phyloP scores from a whole-genome alignment of 2,329 filamentous ascomycete species.

The Fusarium nurragi region DNA sequence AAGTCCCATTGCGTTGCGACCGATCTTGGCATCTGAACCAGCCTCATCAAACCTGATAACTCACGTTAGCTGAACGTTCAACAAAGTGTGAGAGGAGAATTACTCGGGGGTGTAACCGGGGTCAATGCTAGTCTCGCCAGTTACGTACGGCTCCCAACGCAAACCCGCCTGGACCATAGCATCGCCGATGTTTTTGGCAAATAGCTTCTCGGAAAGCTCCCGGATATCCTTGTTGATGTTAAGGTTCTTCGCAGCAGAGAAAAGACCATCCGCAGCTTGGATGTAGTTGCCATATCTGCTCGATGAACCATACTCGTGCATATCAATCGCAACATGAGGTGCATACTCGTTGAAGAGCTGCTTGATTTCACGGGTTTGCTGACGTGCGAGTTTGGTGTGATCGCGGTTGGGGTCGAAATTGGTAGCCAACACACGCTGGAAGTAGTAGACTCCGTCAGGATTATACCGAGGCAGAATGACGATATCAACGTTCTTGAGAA shows the following conservation, averaged over 20 bases:
- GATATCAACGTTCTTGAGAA: slow-evolving; percentile 45
- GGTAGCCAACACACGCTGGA: slow-evolving; percentile 45
- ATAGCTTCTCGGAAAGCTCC: slow-evolving; percentile 43
- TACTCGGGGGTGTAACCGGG: slow-evolving; percentile 25
- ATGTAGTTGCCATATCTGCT: slow-evolving; percentile 34
- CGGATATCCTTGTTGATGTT: slow-evolving; percentile 48
- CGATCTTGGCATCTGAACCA: slow-evolving; percentile 45
- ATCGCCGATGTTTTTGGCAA: slow-evolving; percentile 42
- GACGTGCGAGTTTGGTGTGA: slow-evolving; percentile 47
- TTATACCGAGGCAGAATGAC: slow-evolving; percentile 48
- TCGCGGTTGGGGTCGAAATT: slow-evolving; percentile 49
- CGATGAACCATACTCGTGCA: slow-evolving; percentile 46
- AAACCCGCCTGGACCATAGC: slow-evolving; percentile 44
- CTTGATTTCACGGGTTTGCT: slow-evolving; percentile 48
- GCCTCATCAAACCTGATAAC: slow-evolving; percentile 40
- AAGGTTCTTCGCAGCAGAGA: slow-evolving; percentile 49
- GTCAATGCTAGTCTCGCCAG: slow-evolving; percentile 28
- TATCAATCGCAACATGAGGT: slow-evolving; percentile 48
- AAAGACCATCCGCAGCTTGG: slow-evolving; percentile 46
- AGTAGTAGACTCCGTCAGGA: slow-evolving; percentile 49
- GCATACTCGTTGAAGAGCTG: slow-evolving; percentile 40
- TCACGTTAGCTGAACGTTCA: accelerated
- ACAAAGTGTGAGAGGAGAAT: accelerated
- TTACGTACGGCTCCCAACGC: slow-evolving; percentile 46
- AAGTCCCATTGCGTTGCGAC: slow-evolving; percentile 45